Evolutionary conservation across 352 stramenopile species (phyloP).

Genomic region (Globisporangium cederbergense): DNA sequence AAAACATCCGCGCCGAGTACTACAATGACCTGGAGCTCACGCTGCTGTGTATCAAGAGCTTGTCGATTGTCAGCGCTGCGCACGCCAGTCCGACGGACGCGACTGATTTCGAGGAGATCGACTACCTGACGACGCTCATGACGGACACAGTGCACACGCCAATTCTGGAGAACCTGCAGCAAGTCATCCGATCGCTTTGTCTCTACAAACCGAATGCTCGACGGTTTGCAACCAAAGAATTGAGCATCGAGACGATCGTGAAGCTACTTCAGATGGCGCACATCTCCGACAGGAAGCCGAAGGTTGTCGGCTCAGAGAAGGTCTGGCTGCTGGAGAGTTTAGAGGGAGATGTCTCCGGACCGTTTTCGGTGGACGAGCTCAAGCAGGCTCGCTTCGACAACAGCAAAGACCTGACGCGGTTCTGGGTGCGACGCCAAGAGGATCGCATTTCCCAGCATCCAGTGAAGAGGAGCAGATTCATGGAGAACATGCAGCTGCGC

Average conservation of each 20-base stretch:
- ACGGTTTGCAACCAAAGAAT: constrained; percentile 37
- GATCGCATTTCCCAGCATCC: constrained; percentile 34
- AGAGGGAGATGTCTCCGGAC: constrained; percentile 24
- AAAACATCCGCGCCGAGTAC: constrained; percentile 71
- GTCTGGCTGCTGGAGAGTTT: constrained; percentile 45
- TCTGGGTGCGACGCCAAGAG: constrained; percentile 30
- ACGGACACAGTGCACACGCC: constrained; percentile 54
- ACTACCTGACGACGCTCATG: constrained; percentile 63
- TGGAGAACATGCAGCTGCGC: constrained; percentile 71
- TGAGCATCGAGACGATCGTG: constrained; percentile 44
- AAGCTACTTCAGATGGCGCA: constrained; percentile 69
- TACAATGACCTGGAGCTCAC: constrained; percentile 60
- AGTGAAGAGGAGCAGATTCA: constrained; percentile 30
- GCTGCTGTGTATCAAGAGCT: constrained; percentile 56
- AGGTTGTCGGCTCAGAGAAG: constrained; percentile 28
- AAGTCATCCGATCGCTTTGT: constrained; percentile 55
- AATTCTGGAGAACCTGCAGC: constrained; percentile 53
- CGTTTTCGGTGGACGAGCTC: constrained; percentile 50
- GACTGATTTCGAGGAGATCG: constrained; percentile 66
- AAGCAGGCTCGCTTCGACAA: constrained; percentile 35
- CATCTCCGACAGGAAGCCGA: constrained; percentile 25
- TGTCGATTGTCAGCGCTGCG: constrained; percentile 58
- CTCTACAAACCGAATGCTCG: constrained; percentile 49
- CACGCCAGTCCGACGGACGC: constrained; percentile 33
- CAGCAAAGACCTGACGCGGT: constrained; percentile 23